Evolutionary conservation across 768 basidiomycete genomes (phyloP).

Genomic region (Tulasnella calospora): DNA sequence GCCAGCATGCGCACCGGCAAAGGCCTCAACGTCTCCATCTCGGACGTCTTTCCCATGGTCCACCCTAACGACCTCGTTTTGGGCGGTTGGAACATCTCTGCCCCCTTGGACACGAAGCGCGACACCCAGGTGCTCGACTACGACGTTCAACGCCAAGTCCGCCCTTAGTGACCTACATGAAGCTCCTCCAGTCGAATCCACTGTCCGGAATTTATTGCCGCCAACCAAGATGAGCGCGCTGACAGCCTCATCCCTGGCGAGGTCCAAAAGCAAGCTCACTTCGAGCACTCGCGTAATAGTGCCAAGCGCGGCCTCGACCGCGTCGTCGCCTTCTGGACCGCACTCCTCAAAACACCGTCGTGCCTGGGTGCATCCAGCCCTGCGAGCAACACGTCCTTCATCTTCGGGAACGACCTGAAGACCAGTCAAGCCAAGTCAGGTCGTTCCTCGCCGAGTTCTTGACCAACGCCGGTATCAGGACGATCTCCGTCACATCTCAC

Average conservation of each 20-base stretch:
- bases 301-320: slow-evolving; percentile 73
- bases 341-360: slow-evolving; percentile 98
- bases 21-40: slow-evolving; percentile 88
- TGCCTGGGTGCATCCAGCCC: slow-evolving; percentile 88
- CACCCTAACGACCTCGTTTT: slow-evolving; percentile 97
- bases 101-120: slow-evolving; percentile 85
- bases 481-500: slow-evolving; percentile 92
- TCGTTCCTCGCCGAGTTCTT: slow-evolving; percentile 96
- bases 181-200: slow-evolving; percentile 89
- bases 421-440: slow-evolving; percentile 96
- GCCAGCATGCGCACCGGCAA: slow-evolving; percentile 87
- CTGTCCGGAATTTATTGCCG: slow-evolving; percentile 96
- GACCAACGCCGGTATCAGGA: slow-evolving; percentile 98
- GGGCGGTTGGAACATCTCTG: slow-evolving; percentile 98
- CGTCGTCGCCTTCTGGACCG: slow-evolving; percentile 95
- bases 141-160: slow-evolving; percentile 93
- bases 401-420: slow-evolving; percentile 97
- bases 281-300: slow-evolving; percentile 88
- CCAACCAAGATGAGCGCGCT: slow-evolving; percentile 93
- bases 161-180: slow-evolving; percentile 72
- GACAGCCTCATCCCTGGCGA: slow-evolving; percentile 84
- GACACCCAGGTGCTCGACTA: slow-evolving; percentile 92
- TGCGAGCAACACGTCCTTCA: slow-evolving; percentile 88
- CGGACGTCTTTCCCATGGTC: slow-evolving; percentile 92
- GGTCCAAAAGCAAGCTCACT: slow-evolving; percentile 86